These are phyloP conservation scores for Macrophomina phaseolina DNA, from an alignment of 2,329 filamentous ascomycete species.

Conservation along the genomic window DNA sequence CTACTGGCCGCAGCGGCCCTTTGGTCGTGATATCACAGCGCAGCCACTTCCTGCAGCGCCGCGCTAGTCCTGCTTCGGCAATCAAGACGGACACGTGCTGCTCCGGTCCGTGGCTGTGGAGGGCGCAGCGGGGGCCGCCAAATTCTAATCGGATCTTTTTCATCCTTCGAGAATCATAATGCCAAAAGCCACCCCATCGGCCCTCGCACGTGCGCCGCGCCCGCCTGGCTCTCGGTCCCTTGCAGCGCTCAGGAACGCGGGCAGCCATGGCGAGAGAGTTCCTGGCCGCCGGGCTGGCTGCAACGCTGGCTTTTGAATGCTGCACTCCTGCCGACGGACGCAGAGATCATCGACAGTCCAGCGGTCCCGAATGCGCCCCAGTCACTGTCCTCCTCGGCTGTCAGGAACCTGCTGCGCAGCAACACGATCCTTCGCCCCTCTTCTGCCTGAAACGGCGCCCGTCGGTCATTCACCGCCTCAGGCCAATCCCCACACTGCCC, in stretches of 20 bases:
- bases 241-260: conserved; percentile 3
- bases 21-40: conserved; percentile 2
- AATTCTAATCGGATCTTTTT: conserved; percentile 12
- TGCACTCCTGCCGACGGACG: not conserved
- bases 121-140: not conserved
- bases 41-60: conserved; percentile 9
- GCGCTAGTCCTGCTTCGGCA: not conserved
- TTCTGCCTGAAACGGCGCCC: not conserved
- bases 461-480: not conserved
- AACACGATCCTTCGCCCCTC: not conserved
- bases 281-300: not conserved
- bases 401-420: not conserved
- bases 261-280: not conserved
- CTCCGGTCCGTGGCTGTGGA: conserved; percentile 13
- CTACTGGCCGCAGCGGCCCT: conserved; percentile 12
- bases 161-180: not conserved
- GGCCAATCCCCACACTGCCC: not conserved
- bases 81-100: not conserved
- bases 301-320: not conserved
- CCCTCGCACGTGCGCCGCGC: not conserved
- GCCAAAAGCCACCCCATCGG: not conserved
- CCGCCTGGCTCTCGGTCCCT: not conserved
- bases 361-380: not conserved
- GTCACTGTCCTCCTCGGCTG: not conserved
- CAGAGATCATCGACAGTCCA: not conserved